Conservation (phyloP, 2,329 filamentous ascomycete genomes). For the Aurifilum marmelostoma region DNA sequence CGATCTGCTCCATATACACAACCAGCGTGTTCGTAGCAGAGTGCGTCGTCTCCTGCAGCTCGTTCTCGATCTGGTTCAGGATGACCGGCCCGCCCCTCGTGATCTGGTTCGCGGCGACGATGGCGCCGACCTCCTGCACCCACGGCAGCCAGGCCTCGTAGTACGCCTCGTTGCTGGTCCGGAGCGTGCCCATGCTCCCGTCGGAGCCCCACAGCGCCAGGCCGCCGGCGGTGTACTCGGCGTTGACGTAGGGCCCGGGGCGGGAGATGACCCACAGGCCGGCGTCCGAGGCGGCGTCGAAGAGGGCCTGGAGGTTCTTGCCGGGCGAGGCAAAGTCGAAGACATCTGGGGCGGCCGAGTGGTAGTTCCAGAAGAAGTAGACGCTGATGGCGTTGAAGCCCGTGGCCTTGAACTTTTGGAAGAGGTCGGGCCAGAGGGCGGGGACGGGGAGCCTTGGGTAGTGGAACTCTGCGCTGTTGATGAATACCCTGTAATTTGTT, state of each 20-base stretch:
- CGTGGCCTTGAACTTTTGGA: slow-evolving; percentile 57
- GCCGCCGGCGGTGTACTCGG: slow-evolving; percentile 52
- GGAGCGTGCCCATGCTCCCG: slow-evolving; percentile 44
- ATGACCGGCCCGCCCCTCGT: slow-evolving; percentile 57
- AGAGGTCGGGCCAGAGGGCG: slow-evolving; percentile 57
- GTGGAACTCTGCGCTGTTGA: slow-evolving; percentile 53
- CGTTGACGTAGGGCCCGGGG: slow-evolving; percentile 44
- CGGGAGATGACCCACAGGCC: slow-evolving; percentile 55
- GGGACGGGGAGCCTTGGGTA: slow-evolving; percentile 57
- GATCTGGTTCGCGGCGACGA: slow-evolving; percentile 55
- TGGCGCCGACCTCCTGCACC: slow-evolving; percentile 50
- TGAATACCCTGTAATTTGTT: slow-evolving; percentile 28
- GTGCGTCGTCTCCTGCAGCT: slow-evolving; percentile 50
- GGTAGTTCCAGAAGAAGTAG: slow-evolving; percentile 56
- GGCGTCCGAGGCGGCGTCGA: slow-evolving; percentile 54
- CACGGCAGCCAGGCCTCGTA: slow-evolving; percentile 51
- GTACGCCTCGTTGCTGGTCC: slow-evolving; percentile 48
- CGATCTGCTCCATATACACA: slow-evolving; percentile 55
- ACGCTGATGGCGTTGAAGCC: slow-evolving; percentile 55
- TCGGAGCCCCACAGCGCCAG: slow-evolving; percentile 48
- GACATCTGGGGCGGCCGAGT: slow-evolving; percentile 46
- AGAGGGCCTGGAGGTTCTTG: slow-evolving; percentile 53
- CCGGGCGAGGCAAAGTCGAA: slow-evolving; percentile 55
- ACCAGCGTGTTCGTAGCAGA: slow-evolving; percentile 49
- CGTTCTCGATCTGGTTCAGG: slow-evolving; percentile 57